Evolutionary conservation across 306 rosid genomes (phyloP).

Genomic region (Psophocarpus tetragonolobus): DNA sequence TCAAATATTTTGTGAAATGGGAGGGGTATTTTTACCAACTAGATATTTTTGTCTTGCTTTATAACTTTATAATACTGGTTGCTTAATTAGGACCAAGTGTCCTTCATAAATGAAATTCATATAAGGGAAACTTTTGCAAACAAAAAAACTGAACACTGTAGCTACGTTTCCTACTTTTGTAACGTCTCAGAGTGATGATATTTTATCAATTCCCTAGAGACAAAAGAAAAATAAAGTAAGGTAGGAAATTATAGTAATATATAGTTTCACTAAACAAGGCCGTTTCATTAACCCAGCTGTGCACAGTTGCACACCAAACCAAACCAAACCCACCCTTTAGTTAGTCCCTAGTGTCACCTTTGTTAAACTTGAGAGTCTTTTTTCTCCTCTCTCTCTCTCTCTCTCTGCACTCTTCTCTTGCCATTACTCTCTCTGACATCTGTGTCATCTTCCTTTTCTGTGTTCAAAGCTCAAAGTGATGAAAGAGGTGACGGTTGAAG

Average conservation of each 20-base stretch:
- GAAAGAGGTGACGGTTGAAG: conserved; percentile 43
- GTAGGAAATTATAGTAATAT: neutral
- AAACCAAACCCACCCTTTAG: conserved; percentile 10
- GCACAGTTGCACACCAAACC: conserved; percentile 18
- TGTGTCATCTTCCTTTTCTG: neutral
- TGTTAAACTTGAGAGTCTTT: neutral
- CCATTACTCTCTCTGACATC: conserved; percentile 30
- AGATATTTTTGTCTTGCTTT: too few relatives aligned
- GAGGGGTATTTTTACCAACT: neutral
- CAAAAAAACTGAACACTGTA: neutral
- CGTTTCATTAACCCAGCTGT: conserved; percentile 37
- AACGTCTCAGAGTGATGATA: neutral
- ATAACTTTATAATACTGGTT: neutral
- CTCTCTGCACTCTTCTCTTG: neutral
- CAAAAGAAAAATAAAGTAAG: neutral
- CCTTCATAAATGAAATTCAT: conserved; percentile 9
- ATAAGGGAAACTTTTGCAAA: neutral
- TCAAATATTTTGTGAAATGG: too few relatives aligned
- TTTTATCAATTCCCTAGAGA: conserved; percentile 20
- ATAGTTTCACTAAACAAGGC: conserved; percentile 10
- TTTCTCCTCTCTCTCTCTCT: neutral
- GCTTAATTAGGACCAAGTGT: neutral
- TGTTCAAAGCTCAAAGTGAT: neutral
- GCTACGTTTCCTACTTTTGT: neutral
- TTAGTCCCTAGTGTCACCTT: conserved; percentile 3